Base-by-base conservation (phyloP, 305 asterid genomes). In the Andrographis paniculata region DNA sequence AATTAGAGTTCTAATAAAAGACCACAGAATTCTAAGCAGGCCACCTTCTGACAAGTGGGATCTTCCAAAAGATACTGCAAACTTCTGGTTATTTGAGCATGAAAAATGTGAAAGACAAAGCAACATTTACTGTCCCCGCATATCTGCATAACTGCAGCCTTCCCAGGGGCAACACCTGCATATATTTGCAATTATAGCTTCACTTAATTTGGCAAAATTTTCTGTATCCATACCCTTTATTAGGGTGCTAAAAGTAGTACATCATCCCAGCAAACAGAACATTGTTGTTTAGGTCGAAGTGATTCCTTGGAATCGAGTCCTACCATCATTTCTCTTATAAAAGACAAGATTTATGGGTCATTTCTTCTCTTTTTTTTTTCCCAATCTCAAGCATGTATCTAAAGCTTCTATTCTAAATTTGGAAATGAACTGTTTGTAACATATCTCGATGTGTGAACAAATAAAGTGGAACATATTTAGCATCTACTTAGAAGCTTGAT, bases 111-210 rank as follows among this genome's bases (percentile, higher is more conserved):
- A 74, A 91, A 31, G 30, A 91, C 88, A 67, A 78, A 68, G 61
- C 98, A 91, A 48, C 52, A 42, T 46, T 41, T 64, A 48, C 58
- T 71, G 51, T 75, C 94, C 40, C 79, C 92, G 46, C 95, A 91
- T 61, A 91, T 80, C 67, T 91, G 96, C 84, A 91, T 60, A 53
- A 86, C 95, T 42, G 98, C 96, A 24, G 83, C 87, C 70, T 86
- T 80, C 62, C 95, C 83, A 46, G 88, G 89, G 28, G 91, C 52
- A 48, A 68, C 80, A 50, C 98, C 98, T 91, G 67, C 67, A 58
- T 23, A 64, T 15, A 63, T 6, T 33, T 2, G 55, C 40, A 39
- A 42, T 27, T n/a, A 22, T 16, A 31, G 21, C 28, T 65, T 53
- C 14, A 8, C 63, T 66, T 23, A 50, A 48, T 43, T 31, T 19